These are phyloP conservation scores for Huntiella abstrusa DNA, from an alignment of 2,329 filamentous ascomycete species.

Conservation along the genomic window DNA sequence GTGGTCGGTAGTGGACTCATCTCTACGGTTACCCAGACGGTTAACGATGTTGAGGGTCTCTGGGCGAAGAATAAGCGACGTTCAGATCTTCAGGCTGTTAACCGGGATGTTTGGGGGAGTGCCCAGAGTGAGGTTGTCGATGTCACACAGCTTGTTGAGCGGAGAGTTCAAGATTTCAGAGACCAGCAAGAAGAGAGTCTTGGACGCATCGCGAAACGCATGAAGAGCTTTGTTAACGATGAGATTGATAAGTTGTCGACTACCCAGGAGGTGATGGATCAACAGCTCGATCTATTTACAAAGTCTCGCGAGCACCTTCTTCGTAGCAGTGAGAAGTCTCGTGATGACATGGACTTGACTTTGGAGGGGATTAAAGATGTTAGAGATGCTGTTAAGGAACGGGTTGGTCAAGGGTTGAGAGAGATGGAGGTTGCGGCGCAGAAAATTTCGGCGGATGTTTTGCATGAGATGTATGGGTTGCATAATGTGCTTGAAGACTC, in stretches of 20 bases:
- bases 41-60: conserved; percentile 61
- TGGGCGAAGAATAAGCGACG: conserved; percentile 75
- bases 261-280: conserved; percentile 51
- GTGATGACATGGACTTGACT: conserved; percentile 75
- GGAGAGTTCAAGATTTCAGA: conserved; percentile 53
- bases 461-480: conserved; percentile 8
- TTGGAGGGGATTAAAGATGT: conserved; percentile 56
- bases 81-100: conserved; percentile 63
- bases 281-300: conserved; percentile 49
- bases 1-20: conserved; percentile 59
- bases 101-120: conserved; percentile 59
- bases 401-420: conserved; percentile 6
- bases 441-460: conserved; percentile 8
- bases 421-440: conserved; percentile 7
- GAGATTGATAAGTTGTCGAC: conserved; percentile 35
- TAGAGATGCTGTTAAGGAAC: conserved; percentile 61
- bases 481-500: conserved; percentile 51
- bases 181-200: conserved; percentile 55
- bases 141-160: conserved; percentile 60
- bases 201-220: conserved; percentile 44
- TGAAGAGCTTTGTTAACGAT: conserved; percentile 52
- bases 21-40: conserved; percentile 56
- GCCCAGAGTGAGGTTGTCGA: conserved; percentile 59
- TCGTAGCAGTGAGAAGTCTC: conserved; percentile 47
- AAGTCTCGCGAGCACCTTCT: conserved; percentile 50